Percentiles rank a stretch among this genome's conserved stretches.
Evolutionary conservation across 2,329 filamentous ascomycete species (phyloP).

Genomic region (Rugonectria rugulosa): DNA sequence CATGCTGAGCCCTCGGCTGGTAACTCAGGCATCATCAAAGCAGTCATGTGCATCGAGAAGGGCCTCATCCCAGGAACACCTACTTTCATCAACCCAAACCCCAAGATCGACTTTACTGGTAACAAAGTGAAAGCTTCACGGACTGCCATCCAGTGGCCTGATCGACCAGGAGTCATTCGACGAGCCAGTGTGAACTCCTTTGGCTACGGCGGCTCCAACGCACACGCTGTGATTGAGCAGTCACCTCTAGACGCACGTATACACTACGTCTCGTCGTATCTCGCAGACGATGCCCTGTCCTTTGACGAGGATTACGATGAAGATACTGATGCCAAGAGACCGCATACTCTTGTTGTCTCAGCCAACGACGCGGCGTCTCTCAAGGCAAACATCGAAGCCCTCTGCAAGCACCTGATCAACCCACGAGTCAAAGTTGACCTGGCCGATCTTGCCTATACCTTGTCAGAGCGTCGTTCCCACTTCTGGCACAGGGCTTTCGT

Average conservation of each 20-base stretch:
- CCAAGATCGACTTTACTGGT: too few relatives aligned
- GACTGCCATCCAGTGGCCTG: too few relatives aligned
- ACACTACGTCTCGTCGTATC: too few relatives aligned
- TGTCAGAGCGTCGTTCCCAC: constrained; percentile 4
- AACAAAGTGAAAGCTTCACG: too few relatives aligned
- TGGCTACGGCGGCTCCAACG: too few relatives aligned
- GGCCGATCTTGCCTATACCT: constrained; percentile 20
- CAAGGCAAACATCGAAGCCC: neutral
- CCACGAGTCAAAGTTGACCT: constrained; percentile 31
- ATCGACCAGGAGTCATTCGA: too few relatives aligned
- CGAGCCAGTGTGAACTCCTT: too few relatives aligned
- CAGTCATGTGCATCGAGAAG: constrained; percentile 37
- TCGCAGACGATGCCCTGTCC: too few relatives aligned
- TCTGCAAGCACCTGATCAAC: neutral
- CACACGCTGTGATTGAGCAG: too few relatives aligned
- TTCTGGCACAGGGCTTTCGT: too few relatives aligned
- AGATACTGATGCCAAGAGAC: constrained; percentile 11
- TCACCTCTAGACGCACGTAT: too few relatives aligned
- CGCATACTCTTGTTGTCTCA: neutral
- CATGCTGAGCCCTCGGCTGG: constrained; percentile 42
- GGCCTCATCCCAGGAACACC: constrained; percentile 38
- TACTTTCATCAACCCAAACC: constrained; percentile 49
- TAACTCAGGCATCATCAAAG: constrained; percentile 41
- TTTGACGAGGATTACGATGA: constrained; percentile 40
- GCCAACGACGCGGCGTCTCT: too few relatives aligned